Evolutionary conservation across 169 alveolate species (phyloP), one percentile per base, ranked within the genome.

Genomic region (Babesia ovata): DNA sequence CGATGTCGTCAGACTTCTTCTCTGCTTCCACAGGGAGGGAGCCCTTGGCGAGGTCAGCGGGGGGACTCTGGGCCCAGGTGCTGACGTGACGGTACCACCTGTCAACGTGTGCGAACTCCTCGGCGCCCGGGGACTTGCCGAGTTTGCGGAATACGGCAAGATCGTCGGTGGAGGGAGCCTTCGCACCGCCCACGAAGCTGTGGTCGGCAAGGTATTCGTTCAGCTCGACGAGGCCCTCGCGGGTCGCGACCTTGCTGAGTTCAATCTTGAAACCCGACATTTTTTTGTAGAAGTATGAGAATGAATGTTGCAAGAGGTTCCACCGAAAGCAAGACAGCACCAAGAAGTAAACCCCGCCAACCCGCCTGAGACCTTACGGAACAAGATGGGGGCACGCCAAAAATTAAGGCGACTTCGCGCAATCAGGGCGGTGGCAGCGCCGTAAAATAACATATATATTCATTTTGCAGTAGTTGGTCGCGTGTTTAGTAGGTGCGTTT

Each of bases 31-130:
- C 63, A 10, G 73, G 65, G 77, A 83, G 75, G 17, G 48, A 21
- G 14, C 90, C 90, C 63, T 83, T 63, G 54, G 88, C 83, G 52
- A 81, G 85, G 70, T 59, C 63, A 21, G 45, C 54, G 58, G 88
- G 88, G 17, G 88, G 88, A 21, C 36, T 53, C 76, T 83, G 63
- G 33, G 39, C 66, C 90, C 85, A 83, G 22, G 90, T 59, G 45
- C 65, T 59, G 24, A 83, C 86, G 63, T 83, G 90, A 13, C 50
- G 21, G 60, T 74, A 83, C 90, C 90, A 83, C 52, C 90, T 63
- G 62, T 29, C 69, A 24, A 49, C 86, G 75, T 83, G 79, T 21
- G 76, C 73, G 54, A 60, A 70, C 33, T 53, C 46, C 39, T 12
- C 63, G 29, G 63, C 70, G 52, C 50, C 62, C 14, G 90, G 90